Evolutionary conservation across 106 monocot genomes (phyloP), one percentile per base, ranked within the genome.

Genomic region (Gastrodia elata): DNA sequence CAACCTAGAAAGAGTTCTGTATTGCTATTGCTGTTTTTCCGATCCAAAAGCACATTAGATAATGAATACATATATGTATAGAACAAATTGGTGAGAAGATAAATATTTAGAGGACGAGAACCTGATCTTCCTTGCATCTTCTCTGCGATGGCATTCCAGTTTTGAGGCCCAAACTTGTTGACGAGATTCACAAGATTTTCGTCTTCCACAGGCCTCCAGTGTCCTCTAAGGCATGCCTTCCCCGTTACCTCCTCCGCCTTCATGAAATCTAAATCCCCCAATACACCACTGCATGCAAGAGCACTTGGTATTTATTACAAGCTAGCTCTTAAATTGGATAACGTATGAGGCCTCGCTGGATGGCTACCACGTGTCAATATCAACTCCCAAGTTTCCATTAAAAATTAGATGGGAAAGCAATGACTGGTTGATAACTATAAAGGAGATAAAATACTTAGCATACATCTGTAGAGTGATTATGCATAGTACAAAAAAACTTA

Each of bases 161-260:
- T 94, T 75, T 86, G 90, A 5, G 94, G 86, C n/a, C 94, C 94
- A 38, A 88, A 88, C 80, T 88, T 33, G 46, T 91, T 76, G 9
- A 94, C 94, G 13, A 94, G 84, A 75, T 79, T 76, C 77, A 76
- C 71, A 34, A 94, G 77, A 72, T 79, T 94, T 81, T 91, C 88
- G 41, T 94, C 94, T 70, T 94, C 94, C n/a, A 80, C 73, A 25
- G 94, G 90, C 74, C 91, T 64, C 94, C 94, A 94, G 79, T 94
- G 94, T 13, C 88, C 94, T 42, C 88, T 64, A 0, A 86, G 78
- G 72, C 89, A 87, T 20, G 67, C 28, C 67, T 74, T 80, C 1
- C 71, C 34, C 5, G 34, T 40, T 33, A 39, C 59, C 40, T 85
- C 73, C 43, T 77, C 48, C 6, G 72, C 36, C 44, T 65, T 58